Evolutionary conservation across 2,329 filamentous ascomycete species (phyloP), one percentile per base, ranked within the genome.

Genomic region (Penicillium sp.): DNA sequence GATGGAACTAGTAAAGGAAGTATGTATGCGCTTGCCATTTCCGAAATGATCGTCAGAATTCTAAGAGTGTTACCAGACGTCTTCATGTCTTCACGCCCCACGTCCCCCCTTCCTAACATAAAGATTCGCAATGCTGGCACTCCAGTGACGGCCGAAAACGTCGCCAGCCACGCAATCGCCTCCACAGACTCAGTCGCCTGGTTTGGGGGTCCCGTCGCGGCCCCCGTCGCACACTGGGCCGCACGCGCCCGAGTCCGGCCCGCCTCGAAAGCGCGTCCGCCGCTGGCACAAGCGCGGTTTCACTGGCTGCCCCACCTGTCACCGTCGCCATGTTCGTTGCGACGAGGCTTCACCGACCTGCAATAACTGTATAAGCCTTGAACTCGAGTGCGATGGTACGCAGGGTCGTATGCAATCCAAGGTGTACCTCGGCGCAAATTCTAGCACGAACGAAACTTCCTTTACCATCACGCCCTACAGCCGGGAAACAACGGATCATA

Each of bases 201-300:
- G 48, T 26, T 49, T 47, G 11, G 45, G 42, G 32, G 28, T 28
- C 32, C 43, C 35, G 9, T 38, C 27, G 13, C 35, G 38, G 9
- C 9, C 25, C 7, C 41, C 32, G 25, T 36, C 41, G 13, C 27
- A 24, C 13, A 25, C 25, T 11, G n/a, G 25, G 36, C 42, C n/a
- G 7, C 35, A 34, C 35, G 24, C 35, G 2, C 33, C 33, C 29
- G 39, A 29, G 27, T 28, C 50, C 43, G 52, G 57, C 42, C 54
- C 61, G 42, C 57, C 58, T 12, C 57, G 59, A 40, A 67, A 66
- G 50, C 64, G 66, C 46, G 62, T 66, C 41, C 65, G 66, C 28
- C 58, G 64, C 57, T 71, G 68, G 68, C 68, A 71, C 54, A 67
- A 69, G 39, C 66, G 68, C 29, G 67, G 67, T 8, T 71, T 71